Evolutionary conservation across 768 basidiomycete species (phyloP), one percentile per base, ranked within the genome.

Genomic region (Solioccasus polychromus): DNA sequence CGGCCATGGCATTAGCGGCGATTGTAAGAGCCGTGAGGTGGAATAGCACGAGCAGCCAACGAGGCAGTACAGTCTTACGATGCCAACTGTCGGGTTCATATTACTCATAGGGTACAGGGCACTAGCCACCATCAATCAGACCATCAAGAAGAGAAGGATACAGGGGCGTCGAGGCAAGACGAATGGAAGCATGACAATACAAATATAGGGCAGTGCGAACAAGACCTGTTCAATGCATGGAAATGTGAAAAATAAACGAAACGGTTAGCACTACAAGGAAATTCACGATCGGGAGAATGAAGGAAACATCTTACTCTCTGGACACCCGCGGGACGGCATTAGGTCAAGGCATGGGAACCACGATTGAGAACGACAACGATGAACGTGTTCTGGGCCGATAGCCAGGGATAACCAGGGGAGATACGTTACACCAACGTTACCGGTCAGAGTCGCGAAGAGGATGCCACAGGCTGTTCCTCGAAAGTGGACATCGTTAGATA

Each of bases 391-490:
- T 15, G 23, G 22, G 24, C 17, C 10, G 19, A 15, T 19, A 20
- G 11, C 2, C 6, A 26, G 11, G 11, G 7, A 11, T 6, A 6
- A 11, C 26, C 7, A 26, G 15, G 26, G 26, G 20, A 2, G 20
- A 15, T 22, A 22, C 5, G 22, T 29, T 12, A n/a, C 26, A 15
- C 10, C 34, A 24, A 11, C 8, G 19, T 22, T 26, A 8, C 19
- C 3, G 9, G 15, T 35, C 37, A 52, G 22, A 38, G 32, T 4
- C 19, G 42, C 23, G 45, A 55, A 4, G 54, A 42, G 14, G 54
- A 57, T 24, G 45, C 43, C 30, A 48, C 37, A 10, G 34, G 42
- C 19, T 39, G 50, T 23, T 53, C 55, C 3, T 28, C 22, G 2
- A 35, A 15, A n/a, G 32, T 39, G 3, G 38, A 23, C 3, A 29